Evolutionary conservation across 352 stramenopile species (phyloP).

Genomic region (Phytophthora cactorum): DNA sequence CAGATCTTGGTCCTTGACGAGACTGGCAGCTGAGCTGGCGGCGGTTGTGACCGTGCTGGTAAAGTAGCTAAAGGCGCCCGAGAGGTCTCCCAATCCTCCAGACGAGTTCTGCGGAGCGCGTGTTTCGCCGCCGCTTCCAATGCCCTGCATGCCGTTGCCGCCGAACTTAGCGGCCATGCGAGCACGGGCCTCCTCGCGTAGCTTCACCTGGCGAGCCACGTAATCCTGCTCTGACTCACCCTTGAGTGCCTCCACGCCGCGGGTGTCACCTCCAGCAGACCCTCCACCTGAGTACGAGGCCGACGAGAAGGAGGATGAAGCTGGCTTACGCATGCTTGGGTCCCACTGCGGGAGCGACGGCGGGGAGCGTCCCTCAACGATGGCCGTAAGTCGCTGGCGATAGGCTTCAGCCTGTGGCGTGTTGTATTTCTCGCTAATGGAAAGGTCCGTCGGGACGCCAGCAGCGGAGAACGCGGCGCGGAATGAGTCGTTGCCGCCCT

Average conservation of each 20-base stretch:
- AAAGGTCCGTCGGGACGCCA: conserved; percentile 75
- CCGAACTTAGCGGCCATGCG: conserved; percentile 87
- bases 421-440: conserved; percentile 87
- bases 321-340: conserved; percentile 45
- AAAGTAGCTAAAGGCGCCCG: conserved; percentile 77
- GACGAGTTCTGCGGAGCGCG: conserved; percentile 40
- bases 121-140: conserved; percentile 74
- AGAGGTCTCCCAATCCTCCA: conserved; percentile 61
- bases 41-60: conserved; percentile 74
- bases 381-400: conserved; percentile 59
- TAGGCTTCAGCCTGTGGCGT: conserved; percentile 82
- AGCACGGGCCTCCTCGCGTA: conserved; percentile 77
- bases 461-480: conserved; percentile 62
- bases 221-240: conserved; percentile 84
- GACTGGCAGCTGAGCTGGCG: conserved; percentile 63
- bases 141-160: conserved; percentile 75
- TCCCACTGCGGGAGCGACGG: conserved; percentile 74
- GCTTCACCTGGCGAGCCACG: conserved; percentile 71
- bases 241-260: conserved; percentile 84
- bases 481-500: conserved; percentile 79
- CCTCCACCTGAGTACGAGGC: conserved; percentile 32
- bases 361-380: conserved; percentile 64
- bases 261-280: conserved; percentile 49
- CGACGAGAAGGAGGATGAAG: conserved; percentile 48
- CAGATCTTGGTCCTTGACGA: conserved; percentile 82